Base-by-base conservation (phyloP, 2,329 filamentous ascomycete species). In the Stagonosporopsis chrysanthemi region DNA sequence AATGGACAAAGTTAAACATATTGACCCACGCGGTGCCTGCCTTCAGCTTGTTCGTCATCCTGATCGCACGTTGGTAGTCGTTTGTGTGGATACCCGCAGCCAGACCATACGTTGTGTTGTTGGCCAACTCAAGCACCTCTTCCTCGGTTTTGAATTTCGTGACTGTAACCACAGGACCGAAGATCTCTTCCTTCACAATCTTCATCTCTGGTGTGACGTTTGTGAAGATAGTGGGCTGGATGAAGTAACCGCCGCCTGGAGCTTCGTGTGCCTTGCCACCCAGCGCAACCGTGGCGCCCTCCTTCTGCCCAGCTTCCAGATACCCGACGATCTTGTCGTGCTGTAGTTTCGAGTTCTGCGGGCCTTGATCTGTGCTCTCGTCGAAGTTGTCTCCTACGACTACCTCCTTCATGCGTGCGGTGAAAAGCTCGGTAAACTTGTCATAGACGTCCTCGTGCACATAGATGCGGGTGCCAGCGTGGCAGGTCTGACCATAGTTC, bases 401-500 rank as follows among this genome's bases (percentile, higher is more conserved):
- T 6, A 69, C 69, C 7, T 62, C 53, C 49, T 73, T 58, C 67
- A 76, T 73, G 0, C 67, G 67, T 19, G 66, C 62, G 54, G 75
- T 76, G 61, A 74, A 76, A 45, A 67, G 67, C 55, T 72, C 64
- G 39, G 76, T 71, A 58, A 78, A 77, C 46, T 69, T 67, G 19
- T 75, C 72, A 50, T 74, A 73, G 53, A 78, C 75, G 36, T 70
- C 71, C 50, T 76, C 72, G 49, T 77, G 75, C 2, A 77, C 75
- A 55, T 76, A 77, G n/a, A 77, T 71, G 15, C 75, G 70, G 14
- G 67, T 72, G 7, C 72, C 72, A 17, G 74, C 73, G 28, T 76
- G 72, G 67, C 76, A 78, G 11, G 73, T 71, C 53, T 78, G 76
- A 6, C 75, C 76, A 1, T 75, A 75, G 52, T 77, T 75, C 31